Evolutionary conservation across 1,284 basidiomycete species (phyloP).

Genomic region (Trichosporon sp.): DNA sequence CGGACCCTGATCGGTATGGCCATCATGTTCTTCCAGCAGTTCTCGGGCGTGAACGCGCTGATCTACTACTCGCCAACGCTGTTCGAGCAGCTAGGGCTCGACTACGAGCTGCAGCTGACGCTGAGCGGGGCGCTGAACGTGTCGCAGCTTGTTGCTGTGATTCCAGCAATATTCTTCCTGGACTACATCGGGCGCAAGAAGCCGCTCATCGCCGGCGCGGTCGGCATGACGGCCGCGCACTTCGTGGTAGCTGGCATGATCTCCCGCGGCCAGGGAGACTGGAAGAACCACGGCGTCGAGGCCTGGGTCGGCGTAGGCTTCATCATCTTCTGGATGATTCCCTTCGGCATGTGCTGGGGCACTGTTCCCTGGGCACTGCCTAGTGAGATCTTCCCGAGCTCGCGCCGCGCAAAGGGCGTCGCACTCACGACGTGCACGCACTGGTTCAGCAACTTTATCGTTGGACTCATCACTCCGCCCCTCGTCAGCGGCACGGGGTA

Average conservation of each 20-base stretch:
- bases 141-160: slow-evolving; percentile 36
- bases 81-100: slow-evolving; percentile 37
- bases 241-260: slow-evolving; percentile 30
- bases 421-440: slow-evolving; percentile 28
- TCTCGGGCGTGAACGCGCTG: slow-evolving; percentile 30
- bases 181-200: slow-evolving; percentile 43
- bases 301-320: slow-evolving; percentile 30
- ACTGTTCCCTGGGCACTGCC: slow-evolving; percentile 36
- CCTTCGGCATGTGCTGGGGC: slow-evolving; percentile 17
- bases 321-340: slow-evolving; percentile 23
- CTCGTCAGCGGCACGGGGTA: slow-evolving; percentile 21
- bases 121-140: slow-evolving; percentile 44
- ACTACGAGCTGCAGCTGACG: slow-evolving; percentile 28
- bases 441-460: slow-evolving; percentile 72
- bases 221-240: slow-evolving; percentile 18
- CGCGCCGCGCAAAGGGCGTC: slow-evolving; percentile 36
- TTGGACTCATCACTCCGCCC: slow-evolving; percentile 48
- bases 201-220: slow-evolving; percentile 28
- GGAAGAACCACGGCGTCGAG: slow-evolving; percentile 17
- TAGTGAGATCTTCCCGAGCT: slow-evolving; percentile 27
- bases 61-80: slow-evolving; percentile 37
- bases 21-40: slow-evolving; percentile 35
- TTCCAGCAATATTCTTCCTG: slow-evolving; percentile 38
- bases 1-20: slow-evolving; percentile 23
- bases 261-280: slow-evolving; percentile 21